Conservation (phyloP, 2,329 filamentous ascomycete species). For the Sarocladiaceae sp. region DNA sequence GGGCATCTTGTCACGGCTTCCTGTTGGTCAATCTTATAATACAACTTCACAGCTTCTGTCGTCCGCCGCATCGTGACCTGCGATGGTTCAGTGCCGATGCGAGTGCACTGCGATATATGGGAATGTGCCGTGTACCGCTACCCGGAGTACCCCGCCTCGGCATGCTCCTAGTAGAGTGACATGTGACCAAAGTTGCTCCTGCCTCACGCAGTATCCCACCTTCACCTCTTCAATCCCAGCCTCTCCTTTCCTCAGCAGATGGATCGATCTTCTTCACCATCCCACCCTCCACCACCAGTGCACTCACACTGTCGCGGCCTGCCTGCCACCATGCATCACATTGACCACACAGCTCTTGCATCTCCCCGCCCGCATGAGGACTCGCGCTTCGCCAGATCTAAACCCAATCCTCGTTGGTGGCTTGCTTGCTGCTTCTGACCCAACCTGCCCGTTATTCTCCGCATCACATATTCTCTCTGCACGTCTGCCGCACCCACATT, state of each 20-base stretch:
- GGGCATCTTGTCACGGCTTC: too few relatives aligned
- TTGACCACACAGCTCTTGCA: conserved; percentile 1
- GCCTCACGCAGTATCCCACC: neutral
- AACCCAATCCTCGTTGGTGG: conserved; percentile 7
- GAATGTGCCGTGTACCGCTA: neutral
- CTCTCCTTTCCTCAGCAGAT: conserved; percentile 1
- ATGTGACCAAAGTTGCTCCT: neutral
- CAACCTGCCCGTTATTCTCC: conserved; percentile 8
- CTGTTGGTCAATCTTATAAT: too few relatives aligned
- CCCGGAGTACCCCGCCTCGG: neutral
- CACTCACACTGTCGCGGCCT: too few relatives aligned
- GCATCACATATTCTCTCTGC: neutral
- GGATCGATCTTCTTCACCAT: too few relatives aligned
- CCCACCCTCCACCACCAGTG: conserved; percentile 2
- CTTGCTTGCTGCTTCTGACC: conserved; percentile 3
- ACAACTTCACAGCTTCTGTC: too few relatives aligned
- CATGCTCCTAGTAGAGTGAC: neutral
- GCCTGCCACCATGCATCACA: conserved; percentile 1
- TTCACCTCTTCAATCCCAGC: neutral
- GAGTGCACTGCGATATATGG: neutral
- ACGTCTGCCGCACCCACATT: neutral
- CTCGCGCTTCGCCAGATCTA: conserved; percentile 5
- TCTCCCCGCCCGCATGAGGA: conserved; percentile 5
- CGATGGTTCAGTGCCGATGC: too few relatives aligned
- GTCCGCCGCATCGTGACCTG: too few relatives aligned